phyloP scores from a whole-genome alignment of 371 early-diverging fungal genomes.

The Zychaea mexicana region DNA sequence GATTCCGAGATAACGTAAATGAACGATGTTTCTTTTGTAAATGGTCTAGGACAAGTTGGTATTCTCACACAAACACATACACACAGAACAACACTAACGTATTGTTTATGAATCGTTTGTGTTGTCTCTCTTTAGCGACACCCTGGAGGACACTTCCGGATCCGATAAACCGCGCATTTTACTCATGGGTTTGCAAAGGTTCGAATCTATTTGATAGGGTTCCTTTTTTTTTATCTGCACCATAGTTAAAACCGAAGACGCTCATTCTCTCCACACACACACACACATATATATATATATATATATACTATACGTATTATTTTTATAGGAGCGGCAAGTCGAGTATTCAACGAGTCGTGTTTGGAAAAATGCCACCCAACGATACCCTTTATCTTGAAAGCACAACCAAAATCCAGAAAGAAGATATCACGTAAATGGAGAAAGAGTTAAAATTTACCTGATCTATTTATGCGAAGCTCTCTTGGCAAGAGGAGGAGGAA shows the following conservation, averaged over 20 bases:
- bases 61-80: neutral
- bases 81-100: neutral
- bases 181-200: constrained; percentile 73
- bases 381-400: constrained; percentile 91
- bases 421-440: constrained; percentile 67
- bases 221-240: neutral
- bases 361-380: constrained; percentile 90
- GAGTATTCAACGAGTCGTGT: constrained; percentile 90
- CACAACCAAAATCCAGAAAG: constrained; percentile 80
- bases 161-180: constrained; percentile 63
- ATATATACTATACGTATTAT: too few relatives aligned
- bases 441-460: neutral
- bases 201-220: neutral
- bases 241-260: neutral
- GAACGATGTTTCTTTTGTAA: neutral
- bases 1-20: constrained; percentile 27
- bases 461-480: neutral
- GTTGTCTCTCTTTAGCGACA: constrained; percentile 24
- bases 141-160: constrained; percentile 34
- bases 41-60: too few relatives aligned
- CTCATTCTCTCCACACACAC: neutral
- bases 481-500: neutral
- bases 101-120: neutral
- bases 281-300: neutral
- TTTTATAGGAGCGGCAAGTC: constrained; percentile 88